Base-by-base conservation (phyloP, 352 stramenopile genomes). In the Globisporangium echinulatum region DNA sequence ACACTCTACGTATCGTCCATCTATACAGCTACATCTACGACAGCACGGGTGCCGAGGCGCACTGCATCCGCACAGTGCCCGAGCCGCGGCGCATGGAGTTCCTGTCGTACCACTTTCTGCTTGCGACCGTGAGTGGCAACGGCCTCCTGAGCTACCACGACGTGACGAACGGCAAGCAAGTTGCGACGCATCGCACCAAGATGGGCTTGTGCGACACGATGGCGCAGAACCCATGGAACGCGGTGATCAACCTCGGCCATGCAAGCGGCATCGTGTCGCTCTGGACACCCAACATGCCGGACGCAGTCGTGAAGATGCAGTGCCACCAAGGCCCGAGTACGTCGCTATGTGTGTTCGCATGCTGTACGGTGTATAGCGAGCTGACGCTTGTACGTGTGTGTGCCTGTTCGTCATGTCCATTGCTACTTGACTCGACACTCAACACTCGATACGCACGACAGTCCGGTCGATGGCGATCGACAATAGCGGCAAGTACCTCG, bases 51-150 rank as follows among this genome's bases (percentile, higher is more conserved):
- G 88, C 90, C 13, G 97, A 99, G 79, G 87, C 98, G 42, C 97
- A 99, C 76, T 96, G 94, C 59, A 85, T 99, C 59, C 86, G 88
- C 33, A 76, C 94, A 10, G 90, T 99, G 58, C 75, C 87, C 37
- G 88, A 98, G 69, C 94, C 97, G 0, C 80, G 92, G 38, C 79
- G 75, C 39, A 80, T 99, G 68, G 84, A 98, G 70, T 99, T 98
- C 70, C 77, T 99, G 52, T 97, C 97, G 5, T 98, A 99, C 79
- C 97, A 99, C 74, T 99, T 99, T 69, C 63, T 99, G 65, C 85
- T 99, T 49, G 92, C 96, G n/a, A 96, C 87, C 43, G 81, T 99
- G 51, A 97, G 96, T 54, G 82, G 90, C 63, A 89, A 84, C 57
- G 77, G 87, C 38, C 53, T 93, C 53, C 75, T 99, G 14, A 97